Base-by-base conservation (phyloP, 73 alveolate species). In the Symbiodinium natans region DNA sequence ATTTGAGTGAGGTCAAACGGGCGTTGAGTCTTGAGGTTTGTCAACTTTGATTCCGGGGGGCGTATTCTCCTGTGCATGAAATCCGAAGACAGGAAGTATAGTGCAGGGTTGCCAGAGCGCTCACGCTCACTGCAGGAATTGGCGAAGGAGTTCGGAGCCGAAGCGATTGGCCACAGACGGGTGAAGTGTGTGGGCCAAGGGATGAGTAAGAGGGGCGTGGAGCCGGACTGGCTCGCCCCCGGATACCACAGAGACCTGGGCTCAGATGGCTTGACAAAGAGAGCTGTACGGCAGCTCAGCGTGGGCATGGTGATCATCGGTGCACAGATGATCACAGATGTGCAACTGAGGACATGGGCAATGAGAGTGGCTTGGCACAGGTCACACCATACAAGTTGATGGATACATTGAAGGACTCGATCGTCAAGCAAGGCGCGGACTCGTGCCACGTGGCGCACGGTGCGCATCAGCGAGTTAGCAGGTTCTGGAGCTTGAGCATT, bases 331-430 rank as follows among this genome's bases (percentile, higher is more conserved):
- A n/a, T 63, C 23, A 17, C 13, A 29, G 80, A 25, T 63, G 10
- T 56, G 0, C 77, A 21, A 19, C 15, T 63, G 2, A 63, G 80
- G 86, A 68, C 84, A 90, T 90, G 97, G 97, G 97, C 41, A 87
- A 87, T 34, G 97, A 90, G 77, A 90, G 80, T 19, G 97, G 97
- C 11, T 39, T 90, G 46, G 97, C 97, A 31, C 97, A 90, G 80
- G 97, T 90, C 19, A 71, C 97, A 36, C 97, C 97, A 10, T 90
- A 71, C 80, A 90, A 90, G 75, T 80, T 90, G 36, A 90, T 73
- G 86, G 97, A 68, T n/a, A 77, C 86, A 27, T 27, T 90, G 82
- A 48, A 41, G 77, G 97, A 90, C 56, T 85, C 89, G 39, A 90
- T 90, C 27, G 42, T 52, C n/a, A 68, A 73, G 52, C 97, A 41